Conservation (phyloP, 2,329 filamentous ascomycete genomes). For the Scedosporium boydii region DNA sequence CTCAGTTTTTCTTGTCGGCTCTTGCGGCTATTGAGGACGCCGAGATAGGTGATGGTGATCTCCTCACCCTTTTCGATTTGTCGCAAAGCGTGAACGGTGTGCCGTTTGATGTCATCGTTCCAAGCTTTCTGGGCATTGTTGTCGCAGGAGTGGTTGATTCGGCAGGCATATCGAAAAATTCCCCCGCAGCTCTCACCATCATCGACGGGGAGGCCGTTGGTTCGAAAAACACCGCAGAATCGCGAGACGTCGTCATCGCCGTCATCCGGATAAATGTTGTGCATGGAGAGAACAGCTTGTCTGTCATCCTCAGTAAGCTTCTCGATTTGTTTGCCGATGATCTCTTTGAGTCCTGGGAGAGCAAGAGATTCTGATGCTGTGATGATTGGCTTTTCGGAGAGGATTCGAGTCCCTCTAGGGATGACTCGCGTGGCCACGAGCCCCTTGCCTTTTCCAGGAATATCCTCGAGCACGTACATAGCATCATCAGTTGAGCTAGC, state of each 20-base stretch:
- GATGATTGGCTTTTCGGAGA: constrained; percentile 10
- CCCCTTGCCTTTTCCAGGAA: constrained; percentile 11
- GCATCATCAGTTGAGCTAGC: background rate
- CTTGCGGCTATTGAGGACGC: background rate
- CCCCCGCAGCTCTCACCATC: constrained; percentile 10
- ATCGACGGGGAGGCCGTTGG: background rate
- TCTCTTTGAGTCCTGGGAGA: background rate
- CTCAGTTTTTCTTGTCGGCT: background rate
- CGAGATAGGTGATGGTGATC: constrained; percentile 14
- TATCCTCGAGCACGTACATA: background rate
- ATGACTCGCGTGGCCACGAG: constrained; percentile 9
- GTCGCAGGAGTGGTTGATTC: constrained; percentile 19
- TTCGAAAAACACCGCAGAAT: background rate
- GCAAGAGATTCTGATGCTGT: background rate
- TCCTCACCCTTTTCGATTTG: constrained; percentile 17
- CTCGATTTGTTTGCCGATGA: background rate
- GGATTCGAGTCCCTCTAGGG: constrained; percentile 10
- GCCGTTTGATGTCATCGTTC: constrained; percentile 11
- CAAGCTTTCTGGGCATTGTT: constrained; percentile 17
- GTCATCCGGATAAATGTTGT: background rate
- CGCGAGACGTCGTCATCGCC: background rate
- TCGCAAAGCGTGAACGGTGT: constrained; percentile 15
- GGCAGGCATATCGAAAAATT: constrained; percentile 14
- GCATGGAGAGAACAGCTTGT: background rate
- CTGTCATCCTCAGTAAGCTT: background rate